Evolutionary conservation across 1,284 basidiomycete genomes (phyloP).

Genomic region (Bondarzewia mesenterica): DNA sequence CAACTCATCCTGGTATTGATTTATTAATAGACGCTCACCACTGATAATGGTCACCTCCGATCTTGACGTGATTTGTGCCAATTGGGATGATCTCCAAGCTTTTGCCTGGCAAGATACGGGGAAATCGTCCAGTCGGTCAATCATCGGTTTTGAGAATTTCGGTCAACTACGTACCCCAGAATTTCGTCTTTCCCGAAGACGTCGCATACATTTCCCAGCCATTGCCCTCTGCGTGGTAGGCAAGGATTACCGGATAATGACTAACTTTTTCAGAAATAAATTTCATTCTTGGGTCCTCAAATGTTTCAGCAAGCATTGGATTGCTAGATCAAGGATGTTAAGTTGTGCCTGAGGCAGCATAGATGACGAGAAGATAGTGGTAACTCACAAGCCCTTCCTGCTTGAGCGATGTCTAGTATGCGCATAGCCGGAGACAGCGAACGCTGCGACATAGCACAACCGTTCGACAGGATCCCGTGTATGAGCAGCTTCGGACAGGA

Average conservation of each 20-base stretch:
- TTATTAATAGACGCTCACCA: constrained; percentile 38
- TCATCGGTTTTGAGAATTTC: constrained; percentile 14
- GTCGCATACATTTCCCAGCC: constrained; percentile 71
- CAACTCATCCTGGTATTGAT: not conserved
- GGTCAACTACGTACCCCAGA: constrained; percentile 59
- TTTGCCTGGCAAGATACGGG: constrained; percentile 46
- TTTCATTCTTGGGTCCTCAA: constrained; percentile 71
- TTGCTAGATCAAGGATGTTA: constrained; percentile 41
- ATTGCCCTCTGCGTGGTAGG: constrained; percentile 75
- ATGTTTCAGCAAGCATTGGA: constrained; percentile 85
- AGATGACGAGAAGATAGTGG: constrained; percentile 1
- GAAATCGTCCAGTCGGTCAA: constrained; percentile 13
- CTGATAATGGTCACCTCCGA: constrained; percentile 57
- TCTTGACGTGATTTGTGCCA: constrained; percentile 57
- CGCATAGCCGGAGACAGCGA: constrained; percentile 80
- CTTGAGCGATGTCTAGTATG: constrained; percentile 74
- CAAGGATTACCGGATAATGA: constrained; percentile 79
- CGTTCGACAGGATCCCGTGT: constrained; percentile 61
- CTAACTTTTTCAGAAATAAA: constrained; percentile 87
- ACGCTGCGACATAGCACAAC: constrained; percentile 74
- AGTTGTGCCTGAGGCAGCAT: too few relatives aligned
- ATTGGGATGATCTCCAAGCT: constrained; percentile 78
- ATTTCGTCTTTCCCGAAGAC: constrained; percentile 76
- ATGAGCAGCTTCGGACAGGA: constrained; percentile 61
- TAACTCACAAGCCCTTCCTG: constrained; percentile 78